Base-by-base conservation (phyloP, 1,139 yeast species). In the Protomyces inouyei region DNA sequence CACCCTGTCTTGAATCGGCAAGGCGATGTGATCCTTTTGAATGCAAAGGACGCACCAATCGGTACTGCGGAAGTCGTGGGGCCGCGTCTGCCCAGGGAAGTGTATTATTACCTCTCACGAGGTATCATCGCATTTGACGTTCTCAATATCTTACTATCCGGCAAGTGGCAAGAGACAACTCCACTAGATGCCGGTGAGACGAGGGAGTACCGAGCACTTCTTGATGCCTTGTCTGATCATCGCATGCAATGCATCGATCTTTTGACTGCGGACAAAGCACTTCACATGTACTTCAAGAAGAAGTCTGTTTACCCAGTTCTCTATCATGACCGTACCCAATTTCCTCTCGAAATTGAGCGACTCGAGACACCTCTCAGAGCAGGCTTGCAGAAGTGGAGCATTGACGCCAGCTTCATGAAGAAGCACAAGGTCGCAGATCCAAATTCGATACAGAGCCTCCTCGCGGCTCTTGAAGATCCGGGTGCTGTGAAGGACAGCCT, bases 211-310 rank as follows among this genome's bases (percentile, higher is more conserved):
- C 84, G 83, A 65, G 76, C 76, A 28, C 78, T 88, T 68, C 79
- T 88, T 37, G 77, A 76, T 52, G 76, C 77, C 38, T 80, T 84
- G 57, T 77, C 79, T 48, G 80, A 82, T 25, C 71, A 79, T 32
- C 82, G 86, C 68, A 86, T 87, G 66, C 79, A 81, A 68, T 85
- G 86, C 65, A 78, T 88, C 68, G 87, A 87, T 69, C 77, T 89
- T 64, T 74, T 92, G 37, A 55, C 53, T 32, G 63, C 57, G 3
- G 85, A 95, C 16, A 86, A 85, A 70, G 82, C 86, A 37, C 80
- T 92, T 70, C 87, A 91, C 66, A 84, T 98, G 72, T 93, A 89
- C 74, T 91, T 86, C 74, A 97, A 92, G 73, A 86, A 83, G 52
- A 53, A 57, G 18, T 52, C 52, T 46, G 59, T 60, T 25, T 57